These are phyloP conservation scores for Conticribra guillardii DNA, from an alignment of 108 stramenopile genomes.

Conservation along the genomic window DNA sequence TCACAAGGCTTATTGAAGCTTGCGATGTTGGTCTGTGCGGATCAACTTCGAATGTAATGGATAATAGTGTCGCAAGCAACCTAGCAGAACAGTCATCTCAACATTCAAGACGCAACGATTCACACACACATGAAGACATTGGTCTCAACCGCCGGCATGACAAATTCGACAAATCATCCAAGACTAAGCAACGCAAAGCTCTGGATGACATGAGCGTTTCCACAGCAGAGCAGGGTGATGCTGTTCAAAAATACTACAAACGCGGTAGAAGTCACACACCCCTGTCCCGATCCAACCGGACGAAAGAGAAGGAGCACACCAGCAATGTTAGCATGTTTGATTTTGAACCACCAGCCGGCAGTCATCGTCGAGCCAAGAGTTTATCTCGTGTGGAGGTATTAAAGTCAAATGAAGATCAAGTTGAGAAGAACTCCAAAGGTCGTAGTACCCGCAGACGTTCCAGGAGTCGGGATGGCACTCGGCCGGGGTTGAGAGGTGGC, in stretches of 20 bases:
- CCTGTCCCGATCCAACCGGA: conserved; percentile 19
- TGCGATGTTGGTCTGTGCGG: conserved; percentile 46
- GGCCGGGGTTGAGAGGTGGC: too few species aligned
- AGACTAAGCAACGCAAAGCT: conserved; percentile 2
- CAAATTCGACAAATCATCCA: conserved; percentile 2
- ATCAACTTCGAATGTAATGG: conserved; percentile 15
- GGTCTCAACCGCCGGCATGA: too few species aligned
- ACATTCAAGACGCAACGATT: not conserved
- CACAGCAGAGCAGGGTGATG: too few species aligned
- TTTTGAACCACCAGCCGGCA: conserved; percentile 18
- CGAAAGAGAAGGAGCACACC: conserved; percentile 17
- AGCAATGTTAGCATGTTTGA: conserved; percentile 17
- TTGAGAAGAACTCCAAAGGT: too few species aligned
- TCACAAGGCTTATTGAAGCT: conserved; percentile 34
- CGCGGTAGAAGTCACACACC: conserved; percentile 51
- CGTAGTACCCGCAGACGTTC: too few species aligned
- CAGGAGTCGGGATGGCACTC: too few species aligned
- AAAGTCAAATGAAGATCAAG: too few species aligned
- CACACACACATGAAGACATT: conserved; percentile 6
- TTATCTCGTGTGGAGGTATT: conserved; percentile 28
- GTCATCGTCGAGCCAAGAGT: conserved; percentile 41
- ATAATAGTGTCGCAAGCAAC: not conserved
- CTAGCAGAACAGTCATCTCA: not conserved
- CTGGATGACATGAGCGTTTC: not conserved
- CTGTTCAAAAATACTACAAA: conserved; percentile 41